A percentile compares a stretch with the other conserved stretches of the same genome.
These are phyloP conservation scores for Salix suchowensis DNA, from an alignment of 345 rosid genomes.

Conservation along the genomic window DNA sequence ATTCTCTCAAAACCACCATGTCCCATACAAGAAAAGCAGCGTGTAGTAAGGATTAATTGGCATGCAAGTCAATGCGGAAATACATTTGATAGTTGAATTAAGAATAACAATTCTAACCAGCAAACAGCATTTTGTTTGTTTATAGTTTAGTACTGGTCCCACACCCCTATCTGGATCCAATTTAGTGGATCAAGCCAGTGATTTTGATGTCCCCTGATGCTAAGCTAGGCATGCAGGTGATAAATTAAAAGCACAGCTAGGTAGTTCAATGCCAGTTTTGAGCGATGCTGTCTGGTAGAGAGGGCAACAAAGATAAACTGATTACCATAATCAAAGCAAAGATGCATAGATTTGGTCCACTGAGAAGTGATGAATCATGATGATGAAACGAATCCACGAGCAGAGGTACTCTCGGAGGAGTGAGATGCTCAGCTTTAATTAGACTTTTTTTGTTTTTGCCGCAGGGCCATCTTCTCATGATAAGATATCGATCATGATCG, in stretches of 20 bases:
- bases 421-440: background rate
- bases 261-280: background rate
- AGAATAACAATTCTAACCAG: too few relatives aligned
- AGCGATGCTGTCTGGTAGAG: too few relatives aligned
- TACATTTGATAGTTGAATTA: too few relatives aligned
- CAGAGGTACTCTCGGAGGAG: background rate
- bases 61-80: too few relatives aligned
- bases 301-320: too few relatives aligned
- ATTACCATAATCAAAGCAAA: background rate
- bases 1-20: too few relatives aligned
- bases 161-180: background rate
- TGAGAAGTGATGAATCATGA: background rate
- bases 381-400: background rate
- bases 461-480: background rate
- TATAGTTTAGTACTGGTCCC: background rate
- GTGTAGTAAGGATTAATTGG: too few relatives aligned
- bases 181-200: slow-evolving; percentile 1
- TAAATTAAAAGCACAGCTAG: background rate
- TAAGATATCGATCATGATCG: background rate
- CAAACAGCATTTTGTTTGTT: too few relatives aligned
- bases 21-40: too few relatives aligned
- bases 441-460: background rate
- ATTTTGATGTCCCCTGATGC: slow-evolving; percentile 12
- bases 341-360: background rate
- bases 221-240: background rate